Evolutionary conservation across 495 filamentous ascomycete genomes (phyloP), one percentile per base, ranked within the genome.

Genomic region (Daldinia concentrica): DNA sequence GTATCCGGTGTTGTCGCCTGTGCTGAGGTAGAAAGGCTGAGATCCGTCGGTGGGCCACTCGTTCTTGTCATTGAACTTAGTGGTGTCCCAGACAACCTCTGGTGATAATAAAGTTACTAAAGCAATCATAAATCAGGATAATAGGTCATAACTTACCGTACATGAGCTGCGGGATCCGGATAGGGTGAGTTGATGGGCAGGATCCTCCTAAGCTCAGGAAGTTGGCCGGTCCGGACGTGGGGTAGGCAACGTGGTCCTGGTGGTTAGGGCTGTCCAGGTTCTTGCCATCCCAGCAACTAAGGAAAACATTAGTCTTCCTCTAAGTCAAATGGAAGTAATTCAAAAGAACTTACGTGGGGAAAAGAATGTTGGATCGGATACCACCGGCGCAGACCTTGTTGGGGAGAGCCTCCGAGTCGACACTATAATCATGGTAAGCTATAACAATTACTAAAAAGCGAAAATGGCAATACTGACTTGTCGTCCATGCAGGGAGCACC

Each of bases 201-300:
- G 76, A 54, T 48, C 83, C 83, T 58, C 81, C 81, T 3, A 80
- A 66, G n/a, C 67, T 74, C 4, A 81, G 71, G 79, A 84, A 83
- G 43, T 79, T 80, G 39, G 88, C 82, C 15, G 84, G 85, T 9
- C 82, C 82, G 4, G 69, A 64, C 0, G 73, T 71, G 0, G 81
- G 81, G 69, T 85, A 83, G 29, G 83, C 76, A 0, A 85, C 81
- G 77, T 86, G 83, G 79, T 80, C 78, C 66, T 82, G 74, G 79
- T 86, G 84, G 83, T 86, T 82, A 30, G 84, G 82, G 52, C 76
- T 80, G 80, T 86, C 84, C 68, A 86, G 79, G 76, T 85, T 85
- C 72, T 82, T 81, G 62, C 84, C 84, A 65, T 86, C 83, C 84
- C 84, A 86, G 84, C 84, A 86, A 48, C 79, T 84, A 56, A 9